Evolutionary conservation across 2,329 filamentous ascomycete species (phyloP).

Genomic region (Penicillium sp.): DNA sequence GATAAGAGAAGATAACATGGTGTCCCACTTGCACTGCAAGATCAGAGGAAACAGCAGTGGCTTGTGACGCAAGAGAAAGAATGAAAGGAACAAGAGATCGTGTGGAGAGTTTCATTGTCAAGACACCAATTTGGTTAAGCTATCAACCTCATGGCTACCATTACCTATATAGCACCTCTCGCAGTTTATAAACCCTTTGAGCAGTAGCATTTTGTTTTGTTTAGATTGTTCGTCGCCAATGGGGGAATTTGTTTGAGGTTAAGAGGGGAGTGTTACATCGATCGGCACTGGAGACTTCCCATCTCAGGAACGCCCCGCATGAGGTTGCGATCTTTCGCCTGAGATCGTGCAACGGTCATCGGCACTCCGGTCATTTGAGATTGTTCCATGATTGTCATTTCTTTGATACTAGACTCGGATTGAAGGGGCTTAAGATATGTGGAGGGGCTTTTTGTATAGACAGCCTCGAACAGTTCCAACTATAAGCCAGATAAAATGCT

Average conservation of each 20-base stretch:
- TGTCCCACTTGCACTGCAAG: slow-evolving; percentile 20
- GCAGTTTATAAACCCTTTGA: background rate
- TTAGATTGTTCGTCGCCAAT: background rate
- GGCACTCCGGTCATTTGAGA: background rate
- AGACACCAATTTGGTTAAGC: background rate
- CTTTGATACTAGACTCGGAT: background rate
- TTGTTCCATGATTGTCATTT: background rate
- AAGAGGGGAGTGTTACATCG: slow-evolving; percentile 11
- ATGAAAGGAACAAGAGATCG: slow-evolving; percentile 5
- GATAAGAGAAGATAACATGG: slow-evolving; percentile 37
- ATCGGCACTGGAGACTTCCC: slow-evolving; percentile 7
- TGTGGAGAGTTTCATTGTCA: slow-evolving; percentile 6
- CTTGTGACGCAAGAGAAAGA: background rate
- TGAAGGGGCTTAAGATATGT: too few species aligned
- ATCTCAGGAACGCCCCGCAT: background rate
- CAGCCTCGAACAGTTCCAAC: too few species aligned
- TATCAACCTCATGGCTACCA: background rate
- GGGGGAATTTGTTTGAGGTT: background rate
- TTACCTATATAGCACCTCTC: background rate
- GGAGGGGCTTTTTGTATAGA: too few species aligned
- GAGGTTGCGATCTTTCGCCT: slow-evolving; percentile 6
- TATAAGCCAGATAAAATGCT: too few species aligned
- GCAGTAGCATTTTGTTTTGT: background rate
- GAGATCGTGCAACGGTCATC: background rate
- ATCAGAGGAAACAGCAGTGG: slow-evolving; percentile 6